phyloP scores from a whole-genome alignment of 108 stramenopile species.

The Stephanodiscus triporus region DNA sequence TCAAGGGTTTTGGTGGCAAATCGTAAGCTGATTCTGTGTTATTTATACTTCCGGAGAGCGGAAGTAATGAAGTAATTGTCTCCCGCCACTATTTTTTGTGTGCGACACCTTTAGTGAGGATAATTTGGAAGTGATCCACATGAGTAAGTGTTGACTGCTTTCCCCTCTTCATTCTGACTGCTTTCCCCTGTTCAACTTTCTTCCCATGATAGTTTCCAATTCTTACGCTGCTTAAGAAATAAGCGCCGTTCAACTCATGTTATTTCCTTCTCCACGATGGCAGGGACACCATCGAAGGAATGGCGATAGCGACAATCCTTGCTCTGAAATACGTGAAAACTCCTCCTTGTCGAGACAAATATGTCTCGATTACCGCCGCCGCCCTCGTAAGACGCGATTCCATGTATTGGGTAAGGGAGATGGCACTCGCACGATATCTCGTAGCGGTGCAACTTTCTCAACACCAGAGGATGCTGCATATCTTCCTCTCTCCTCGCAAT shows the following conservation, averaged over 20 bases:
- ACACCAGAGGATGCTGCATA: not conserved
- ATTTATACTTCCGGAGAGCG: too few relatives aligned
- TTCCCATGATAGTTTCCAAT: too few relatives aligned
- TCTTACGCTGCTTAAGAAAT: not conserved
- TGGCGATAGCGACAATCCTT: not conserved
- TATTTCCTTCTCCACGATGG: not conserved
- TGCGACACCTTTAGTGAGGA: too few relatives aligned
- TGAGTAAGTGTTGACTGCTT: too few relatives aligned
- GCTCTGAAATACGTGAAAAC: slow-evolving; percentile 18
- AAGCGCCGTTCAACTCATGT: not conserved
- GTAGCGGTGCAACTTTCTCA: slow-evolving; percentile 43
- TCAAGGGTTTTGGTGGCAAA: too few relatives aligned
- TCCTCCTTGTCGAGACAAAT: slow-evolving; percentile 12
- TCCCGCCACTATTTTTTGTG: too few relatives aligned
- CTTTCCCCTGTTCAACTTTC: too few relatives aligned
- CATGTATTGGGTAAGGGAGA: slow-evolving; percentile 44
- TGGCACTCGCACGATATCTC: slow-evolving; percentile 24
- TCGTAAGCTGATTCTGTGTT: too few relatives aligned
- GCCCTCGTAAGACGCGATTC: not conserved
- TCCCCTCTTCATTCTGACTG: too few relatives aligned
- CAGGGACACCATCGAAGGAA: not conserved
- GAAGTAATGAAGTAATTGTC: too few relatives aligned
- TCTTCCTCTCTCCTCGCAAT: not conserved
- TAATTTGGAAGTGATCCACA: too few relatives aligned
- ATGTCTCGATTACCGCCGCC: not conserved